phyloP scores from a whole-genome alignment of 495 filamentous ascomycete genomes.

The Aspergillus heteromorphus region DNA sequence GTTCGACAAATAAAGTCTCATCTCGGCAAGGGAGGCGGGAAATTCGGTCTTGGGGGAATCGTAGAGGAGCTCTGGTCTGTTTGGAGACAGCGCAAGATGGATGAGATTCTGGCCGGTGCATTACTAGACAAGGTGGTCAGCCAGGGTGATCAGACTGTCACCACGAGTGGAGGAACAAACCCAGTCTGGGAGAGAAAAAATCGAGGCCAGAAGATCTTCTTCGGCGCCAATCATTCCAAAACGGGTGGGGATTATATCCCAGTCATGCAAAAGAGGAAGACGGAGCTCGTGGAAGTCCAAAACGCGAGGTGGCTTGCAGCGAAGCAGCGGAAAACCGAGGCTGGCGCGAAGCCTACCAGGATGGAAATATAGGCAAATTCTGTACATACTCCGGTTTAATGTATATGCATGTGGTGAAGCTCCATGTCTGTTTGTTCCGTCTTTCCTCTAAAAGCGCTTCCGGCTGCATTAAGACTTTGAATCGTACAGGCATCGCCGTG shows the following conservation, averaged over 20 bases:
- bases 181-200: constrained; percentile 20
- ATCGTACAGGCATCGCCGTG: constrained; percentile 71
- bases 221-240: constrained; percentile 58
- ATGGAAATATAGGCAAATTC: constrained; percentile 13
- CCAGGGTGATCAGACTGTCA: constrained; percentile 39
- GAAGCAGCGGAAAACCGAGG: constrained; percentile 51
- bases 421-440: neutral
- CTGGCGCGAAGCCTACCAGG: constrained; percentile 8
- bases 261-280: constrained; percentile 57
- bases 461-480: constrained; percentile 36
- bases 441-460: neutral
- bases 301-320: constrained; percentile 72
- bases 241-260: constrained; percentile 64
- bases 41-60: constrained; percentile 61
- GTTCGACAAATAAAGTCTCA: constrained; percentile 28
- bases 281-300: constrained; percentile 61
- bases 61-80: constrained; percentile 69
- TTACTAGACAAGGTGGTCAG: constrained; percentile 58
- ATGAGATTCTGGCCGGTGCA: constrained; percentile 69
- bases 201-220: constrained; percentile 58
- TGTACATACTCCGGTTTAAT: constrained; percentile 20
- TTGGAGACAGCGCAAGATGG: constrained; percentile 83
- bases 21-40: constrained; percentile 38
- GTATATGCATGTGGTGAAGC: constrained; percentile 1
- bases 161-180: constrained; percentile 22